Conservation (phyloP, 2,329 filamentous ascomycete genomes). For the Chaetomium strumarium region DNA sequence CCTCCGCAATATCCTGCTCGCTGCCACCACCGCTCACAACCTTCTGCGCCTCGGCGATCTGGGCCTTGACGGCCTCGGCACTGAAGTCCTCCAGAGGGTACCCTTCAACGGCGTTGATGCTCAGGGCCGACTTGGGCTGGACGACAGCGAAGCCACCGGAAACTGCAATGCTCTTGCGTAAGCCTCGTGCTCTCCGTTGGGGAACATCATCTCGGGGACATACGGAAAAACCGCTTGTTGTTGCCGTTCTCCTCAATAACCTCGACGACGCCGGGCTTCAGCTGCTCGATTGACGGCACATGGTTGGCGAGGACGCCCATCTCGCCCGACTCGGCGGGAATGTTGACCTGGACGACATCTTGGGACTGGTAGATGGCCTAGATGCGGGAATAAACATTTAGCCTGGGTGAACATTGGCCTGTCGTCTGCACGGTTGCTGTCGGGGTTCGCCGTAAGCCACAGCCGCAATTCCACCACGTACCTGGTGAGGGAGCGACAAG, state of each 20-base stretch:
- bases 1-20: slow-evolving; percentile 96
- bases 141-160: slow-evolving; percentile 96
- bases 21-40: slow-evolving; percentile 83
- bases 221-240: slow-evolving; percentile 98
- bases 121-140: slow-evolving; percentile 88
- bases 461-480: slow-evolving; percentile 42
- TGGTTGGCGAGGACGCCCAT: slow-evolving; percentile 99
- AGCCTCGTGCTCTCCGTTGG: slow-evolving; percentile 9
- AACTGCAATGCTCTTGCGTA: slow-evolving; percentile 47
- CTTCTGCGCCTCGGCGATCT: slow-evolving; percentile 95
- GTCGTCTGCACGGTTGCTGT: background rate
- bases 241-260: slow-evolving; percentile 86
- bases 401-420: slow-evolving; percentile 12
- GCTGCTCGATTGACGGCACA: slow-evolving; percentile 97
- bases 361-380: slow-evolving; percentile 66
- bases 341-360: slow-evolving; percentile 90
- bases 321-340: slow-evolving; percentile 94
- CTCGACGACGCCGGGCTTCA: slow-evolving; percentile 94
- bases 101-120: slow-evolving; percentile 97
- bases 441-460: slow-evolving; percentile 23
- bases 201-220: slow-evolving; percentile 34
- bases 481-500: slow-evolving; percentile 96
- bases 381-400: slow-evolving; percentile 47
- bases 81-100: slow-evolving; percentile 95
- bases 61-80: slow-evolving; percentile 77